Evolutionary conservation across 345 rosid genomes (phyloP).

Genomic region (Brassica incana): DNA sequence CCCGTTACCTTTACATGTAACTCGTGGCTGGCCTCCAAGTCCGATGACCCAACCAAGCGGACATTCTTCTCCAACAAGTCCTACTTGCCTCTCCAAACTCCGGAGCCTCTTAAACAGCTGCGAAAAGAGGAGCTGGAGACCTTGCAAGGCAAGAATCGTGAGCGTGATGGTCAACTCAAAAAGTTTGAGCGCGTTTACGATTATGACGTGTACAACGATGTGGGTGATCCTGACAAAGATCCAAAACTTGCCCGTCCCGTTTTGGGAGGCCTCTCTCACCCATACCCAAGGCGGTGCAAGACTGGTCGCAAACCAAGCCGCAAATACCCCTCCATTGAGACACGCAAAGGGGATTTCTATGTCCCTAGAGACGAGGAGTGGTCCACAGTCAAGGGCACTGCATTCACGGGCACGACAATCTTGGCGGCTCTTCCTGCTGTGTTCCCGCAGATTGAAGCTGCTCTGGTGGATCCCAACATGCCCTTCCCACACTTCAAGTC

Average conservation of each 20-base stretch:
- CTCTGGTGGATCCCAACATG: slow-evolving; percentile 40
- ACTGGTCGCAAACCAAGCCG: slow-evolving; percentile 47
- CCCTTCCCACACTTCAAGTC: slow-evolving; percentile 65
- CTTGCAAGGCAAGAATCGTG: slow-evolving; percentile 56
- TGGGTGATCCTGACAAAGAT: slow-evolving; percentile 45
- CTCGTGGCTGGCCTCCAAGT: slow-evolving; percentile 70
- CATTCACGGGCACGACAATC: slow-evolving; percentile 49
- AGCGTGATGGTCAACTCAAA: slow-evolving; percentile 62
- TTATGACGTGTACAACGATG: slow-evolving; percentile 28
- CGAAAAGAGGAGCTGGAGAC: slow-evolving; percentile 60
- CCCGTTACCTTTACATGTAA: slow-evolving; percentile 45
- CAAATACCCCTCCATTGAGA: slow-evolving; percentile 46
- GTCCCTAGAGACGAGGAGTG: slow-evolving; percentile 88
- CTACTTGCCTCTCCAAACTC: slow-evolving; percentile 65
- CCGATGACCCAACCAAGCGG: slow-evolving; percentile 24
- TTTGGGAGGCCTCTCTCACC: slow-evolving; percentile 37
- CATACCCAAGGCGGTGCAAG: slow-evolving; percentile 62
- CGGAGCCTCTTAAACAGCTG: slow-evolving; percentile 52
- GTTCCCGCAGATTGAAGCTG: slow-evolving; percentile 40
- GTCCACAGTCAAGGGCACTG: slow-evolving; percentile 46
- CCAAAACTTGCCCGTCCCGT: slow-evolving; percentile 30
- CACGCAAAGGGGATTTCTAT: slow-evolving; percentile 42
- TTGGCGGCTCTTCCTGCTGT: slow-evolving; percentile 41
- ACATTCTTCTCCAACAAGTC: slow-evolving; percentile 66
- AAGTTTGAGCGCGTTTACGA: slow-evolving; percentile 48